phyloP scores from a whole-genome alignment of 2,329 filamentous ascomycete species.

The Pseudogymnoascus pannorum region DNA sequence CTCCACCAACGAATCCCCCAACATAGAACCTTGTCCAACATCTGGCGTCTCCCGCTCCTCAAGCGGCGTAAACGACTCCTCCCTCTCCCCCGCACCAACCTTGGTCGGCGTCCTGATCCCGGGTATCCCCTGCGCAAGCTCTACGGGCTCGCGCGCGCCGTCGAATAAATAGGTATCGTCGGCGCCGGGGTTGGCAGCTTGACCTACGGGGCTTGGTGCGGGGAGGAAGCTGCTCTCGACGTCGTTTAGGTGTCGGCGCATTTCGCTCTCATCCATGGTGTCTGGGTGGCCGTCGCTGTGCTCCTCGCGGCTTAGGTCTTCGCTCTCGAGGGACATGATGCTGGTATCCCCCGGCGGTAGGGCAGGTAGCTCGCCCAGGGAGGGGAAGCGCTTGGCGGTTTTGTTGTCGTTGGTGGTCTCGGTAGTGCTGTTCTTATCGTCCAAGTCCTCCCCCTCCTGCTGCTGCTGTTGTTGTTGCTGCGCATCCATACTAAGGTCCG shows the following conservation, averaged over 20 bases:
- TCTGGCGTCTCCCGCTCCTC: neutral
- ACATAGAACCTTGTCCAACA: neutral
- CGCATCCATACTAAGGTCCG: neutral
- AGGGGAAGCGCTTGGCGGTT: neutral
- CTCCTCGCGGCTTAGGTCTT: conserved; percentile 17
- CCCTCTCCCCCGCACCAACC: neutral
- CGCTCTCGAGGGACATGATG: conserved; percentile 22
- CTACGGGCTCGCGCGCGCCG: conserved; percentile 26
- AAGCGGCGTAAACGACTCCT: neutral
- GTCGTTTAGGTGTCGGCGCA: conserved; percentile 47
- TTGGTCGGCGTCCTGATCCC: neutral
- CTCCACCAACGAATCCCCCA: conserved; percentile 14
- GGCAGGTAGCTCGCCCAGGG: neutral
- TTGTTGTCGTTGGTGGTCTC: neutral
- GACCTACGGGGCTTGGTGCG: conserved; percentile 47
- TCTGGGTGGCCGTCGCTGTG: conserved; percentile 21
- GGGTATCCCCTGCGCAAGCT: conserved; percentile 14
- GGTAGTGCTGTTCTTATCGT: neutral
- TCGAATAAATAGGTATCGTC: conserved; percentile 58
- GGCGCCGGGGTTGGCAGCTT: conserved; percentile 35
- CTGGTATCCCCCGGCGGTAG: conserved; percentile 24
- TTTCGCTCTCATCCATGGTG: conserved; percentile 26
- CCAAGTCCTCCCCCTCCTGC: no score
- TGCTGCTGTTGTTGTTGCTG: no score
- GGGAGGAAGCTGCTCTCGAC: conserved; percentile 60